Base-by-base conservation (phyloP, 2,329 filamentous ascomycete species). In the Pseudocercospora cruenta region DNA sequence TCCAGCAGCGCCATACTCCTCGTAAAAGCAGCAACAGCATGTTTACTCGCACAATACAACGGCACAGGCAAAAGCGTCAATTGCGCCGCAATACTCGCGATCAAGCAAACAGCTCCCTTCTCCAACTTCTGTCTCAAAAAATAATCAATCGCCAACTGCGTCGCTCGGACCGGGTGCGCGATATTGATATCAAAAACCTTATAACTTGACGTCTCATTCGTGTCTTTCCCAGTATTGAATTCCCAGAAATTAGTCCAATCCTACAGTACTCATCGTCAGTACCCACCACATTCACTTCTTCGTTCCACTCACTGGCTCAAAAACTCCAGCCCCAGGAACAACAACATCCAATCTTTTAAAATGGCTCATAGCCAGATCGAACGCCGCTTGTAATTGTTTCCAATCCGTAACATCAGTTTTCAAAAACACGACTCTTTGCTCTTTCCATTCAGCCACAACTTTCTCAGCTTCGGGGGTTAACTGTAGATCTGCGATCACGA, bases 391-490 rank as follows among this genome's bases (percentile, higher is more conserved):
- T 4, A 85, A 77, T 59, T 84, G 79, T 5, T 69, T 61, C 83
- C 83, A 85, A n/a, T 81, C 77, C 14, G 76, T 79, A 7, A 85
- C 83, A 70, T 83, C 79, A 0, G 81, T 82, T 58, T 78, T 70
- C 7, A 76, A 64, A 67, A 81, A 82, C 6, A 80, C 69, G 1
- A 80, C 81, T 58, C 75, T 69, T n/a, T 24, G 1, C 45, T 24
- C 45, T 5, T 49, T 49, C 19, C 19, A 49, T 49, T 49, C 22
- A 3, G 7, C 4, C 9, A 49, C 22, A 1, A 84, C 71, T 16
- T 75, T 67, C 62, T 81, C 74, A 3, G 82, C 83, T 74, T 84
- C 82, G 0, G 81, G 81, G 0, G 82, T 79, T 0, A 85, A 77
- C 21, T 77, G 66, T 2, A 85, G 74, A 67, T 84, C 83, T 24